Conservation (phyloP, 176 grass and related monocot species). For the Triticum aestivum region DNA sequence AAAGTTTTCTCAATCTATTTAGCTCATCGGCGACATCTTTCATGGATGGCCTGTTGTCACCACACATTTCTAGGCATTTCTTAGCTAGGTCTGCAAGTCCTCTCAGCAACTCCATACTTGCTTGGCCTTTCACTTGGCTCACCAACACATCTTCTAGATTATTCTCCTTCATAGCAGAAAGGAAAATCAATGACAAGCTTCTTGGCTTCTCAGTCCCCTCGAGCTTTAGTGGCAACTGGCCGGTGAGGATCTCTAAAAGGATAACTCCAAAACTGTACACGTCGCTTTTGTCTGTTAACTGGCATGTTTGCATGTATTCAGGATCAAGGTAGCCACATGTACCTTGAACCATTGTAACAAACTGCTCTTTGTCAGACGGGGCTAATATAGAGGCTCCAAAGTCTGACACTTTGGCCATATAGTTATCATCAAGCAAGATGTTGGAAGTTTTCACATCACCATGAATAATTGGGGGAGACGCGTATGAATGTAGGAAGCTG, state of each 20-base stretch:
- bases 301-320: conserved; percentile 46
- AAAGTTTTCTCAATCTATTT: conserved; percentile 16
- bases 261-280: conserved; percentile 29
- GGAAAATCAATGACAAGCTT: conserved; percentile 13
- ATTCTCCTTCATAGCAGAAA: conserved; percentile 27
- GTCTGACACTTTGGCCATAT: conserved; percentile 38
- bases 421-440: conserved; percentile 2
- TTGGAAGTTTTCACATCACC: conserved; percentile 36
- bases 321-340: conserved; percentile 39
- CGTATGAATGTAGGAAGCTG: conserved; percentile 6
- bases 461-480: conserved; percentile 33
- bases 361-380: conserved; percentile 22
- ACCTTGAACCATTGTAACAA: conserved; percentile 33
- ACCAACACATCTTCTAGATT: conserved; percentile 11
- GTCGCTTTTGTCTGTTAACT: conserved; percentile 34
- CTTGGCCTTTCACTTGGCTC: conserved; percentile 23
- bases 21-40: conserved; percentile 34
- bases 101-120: neutral
- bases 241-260: conserved; percentile 29
- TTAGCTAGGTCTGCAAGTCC: conserved; percentile 32
- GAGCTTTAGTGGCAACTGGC: conserved; percentile 23
- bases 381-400: conserved; percentile 39
- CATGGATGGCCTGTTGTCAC: conserved; percentile 25
- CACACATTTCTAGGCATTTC: conserved; percentile 39
- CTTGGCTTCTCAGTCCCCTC: conserved; percentile 5